Evolutionary conservation across 352 stramenopile species (phyloP).

Genomic region (Thraustochytrium striatum): DNA sequence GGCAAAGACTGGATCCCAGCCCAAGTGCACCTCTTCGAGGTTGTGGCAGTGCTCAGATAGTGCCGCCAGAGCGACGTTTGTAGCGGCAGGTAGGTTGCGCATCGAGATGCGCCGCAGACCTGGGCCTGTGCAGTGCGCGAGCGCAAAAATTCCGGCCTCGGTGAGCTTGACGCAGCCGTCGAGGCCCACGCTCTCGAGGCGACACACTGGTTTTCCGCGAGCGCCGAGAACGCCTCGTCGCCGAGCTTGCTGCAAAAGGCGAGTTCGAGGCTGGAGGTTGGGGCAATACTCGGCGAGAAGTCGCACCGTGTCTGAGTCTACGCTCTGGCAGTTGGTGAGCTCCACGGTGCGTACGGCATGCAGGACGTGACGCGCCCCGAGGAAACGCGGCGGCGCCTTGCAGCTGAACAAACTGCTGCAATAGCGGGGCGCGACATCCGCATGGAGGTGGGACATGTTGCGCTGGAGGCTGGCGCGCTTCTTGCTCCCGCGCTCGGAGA

Average conservation of each 20-base stretch:
- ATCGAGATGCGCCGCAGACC: background rate
- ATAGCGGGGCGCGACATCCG: background rate
- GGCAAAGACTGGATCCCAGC: too few relatives aligned
- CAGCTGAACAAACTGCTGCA: background rate
- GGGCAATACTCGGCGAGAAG: background rate
- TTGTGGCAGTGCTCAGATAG: background rate
- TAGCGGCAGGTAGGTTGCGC: background rate
- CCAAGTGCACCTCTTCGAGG: background rate
- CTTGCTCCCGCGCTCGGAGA: background rate
- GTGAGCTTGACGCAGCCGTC: constrained; percentile 12
- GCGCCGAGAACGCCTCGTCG: background rate
- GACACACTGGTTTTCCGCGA: background rate
- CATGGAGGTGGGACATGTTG: background rate
- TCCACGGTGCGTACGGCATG: background rate
- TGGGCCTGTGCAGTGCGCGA: background rate
- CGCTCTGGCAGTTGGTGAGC: constrained; percentile 13
- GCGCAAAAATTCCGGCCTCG: background rate
- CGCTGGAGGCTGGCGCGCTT: background rate
- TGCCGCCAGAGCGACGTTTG: background rate
- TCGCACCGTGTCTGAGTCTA: background rate
- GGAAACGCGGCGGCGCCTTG: background rate
- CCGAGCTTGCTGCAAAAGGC: constrained; percentile 25
- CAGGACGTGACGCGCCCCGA: background rate
- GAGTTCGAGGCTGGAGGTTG: constrained; percentile 27
- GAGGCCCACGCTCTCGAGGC: background rate